Conservation (phyloP, 2,329 filamentous ascomycete genomes). For the Fusarium brachygibbosum region DNA sequence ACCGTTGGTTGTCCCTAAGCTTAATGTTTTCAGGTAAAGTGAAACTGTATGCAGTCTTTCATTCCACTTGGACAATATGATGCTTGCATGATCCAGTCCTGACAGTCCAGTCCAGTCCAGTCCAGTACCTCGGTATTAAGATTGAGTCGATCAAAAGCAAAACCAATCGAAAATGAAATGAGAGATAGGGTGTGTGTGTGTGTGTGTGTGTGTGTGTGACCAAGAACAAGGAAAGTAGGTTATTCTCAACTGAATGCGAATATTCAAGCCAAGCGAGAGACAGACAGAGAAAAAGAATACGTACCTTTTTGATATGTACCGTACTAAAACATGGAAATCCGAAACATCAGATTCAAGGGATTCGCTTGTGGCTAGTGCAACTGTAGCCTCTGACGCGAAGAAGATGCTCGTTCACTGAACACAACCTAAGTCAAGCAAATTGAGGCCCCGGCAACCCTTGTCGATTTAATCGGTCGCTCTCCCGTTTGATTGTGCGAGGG, state of each 20-base stretch:
- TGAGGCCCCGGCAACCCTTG: slow-evolving; percentile 27
- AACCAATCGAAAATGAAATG: too few relatives aligned
- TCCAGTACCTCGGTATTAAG: too few relatives aligned
- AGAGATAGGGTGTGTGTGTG: too few relatives aligned
- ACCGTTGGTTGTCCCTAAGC: too few relatives aligned
- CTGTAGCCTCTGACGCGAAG: slow-evolving; percentile 35
- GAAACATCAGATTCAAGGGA: slow-evolving; percentile 40
- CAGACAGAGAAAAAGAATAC: slow-evolving; percentile 16
- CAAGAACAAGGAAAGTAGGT: slow-evolving; percentile 4
- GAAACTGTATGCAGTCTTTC: neutral
- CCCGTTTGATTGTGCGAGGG: slow-evolving; percentile 22
- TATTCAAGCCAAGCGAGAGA: slow-evolving; percentile 15
- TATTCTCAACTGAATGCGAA: slow-evolving; percentile 14
- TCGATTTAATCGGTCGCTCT: slow-evolving; percentile 20
- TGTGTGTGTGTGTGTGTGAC: too few relatives aligned
- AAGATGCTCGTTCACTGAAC: slow-evolving; percentile 2
- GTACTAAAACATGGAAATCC: slow-evolving; percentile 41
- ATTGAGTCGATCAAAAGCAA: too few relatives aligned
- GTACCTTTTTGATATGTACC: slow-evolving; percentile 21
- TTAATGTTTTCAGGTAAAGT: too few relatives aligned
- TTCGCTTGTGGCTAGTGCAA: slow-evolving; percentile 37
- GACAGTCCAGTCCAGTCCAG: too few relatives aligned
- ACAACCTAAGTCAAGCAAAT: neutral
- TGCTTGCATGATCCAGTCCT: slow-evolving; percentile 13
- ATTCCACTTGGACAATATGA: slow-evolving; percentile 27